Percentiles rank a stretch among this genome's conserved stretches.
Evolutionary conservation across 768 basidiomycete species (phyloP).

Genomic region (Aureoboletus auriporus): DNA sequence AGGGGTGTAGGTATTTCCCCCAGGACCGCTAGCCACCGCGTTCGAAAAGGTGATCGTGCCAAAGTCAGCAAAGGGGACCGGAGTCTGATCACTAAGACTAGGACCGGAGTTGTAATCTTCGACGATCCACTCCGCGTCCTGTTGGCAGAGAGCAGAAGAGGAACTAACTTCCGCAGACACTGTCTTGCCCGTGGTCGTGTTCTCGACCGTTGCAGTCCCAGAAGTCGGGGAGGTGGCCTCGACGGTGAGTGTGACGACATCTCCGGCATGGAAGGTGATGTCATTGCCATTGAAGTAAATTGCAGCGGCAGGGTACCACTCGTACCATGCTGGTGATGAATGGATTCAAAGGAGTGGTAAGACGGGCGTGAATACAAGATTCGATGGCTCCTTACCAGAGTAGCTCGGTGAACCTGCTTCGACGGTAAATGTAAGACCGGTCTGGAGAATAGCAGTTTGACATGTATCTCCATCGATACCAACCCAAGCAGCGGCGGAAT

Average conservation of each 20-base stretch:
- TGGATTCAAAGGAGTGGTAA: background rate
- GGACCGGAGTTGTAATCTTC: background rate
- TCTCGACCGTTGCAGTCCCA: slow-evolving; percentile 1
- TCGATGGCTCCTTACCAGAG: background rate
- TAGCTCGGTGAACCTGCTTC: background rate
- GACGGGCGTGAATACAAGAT: background rate
- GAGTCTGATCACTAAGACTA: too few species aligned
- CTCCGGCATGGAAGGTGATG: background rate
- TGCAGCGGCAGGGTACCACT: background rate
- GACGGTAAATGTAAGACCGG: slow-evolving; percentile 2
- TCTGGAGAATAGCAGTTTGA: background rate
- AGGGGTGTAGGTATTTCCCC: background rate
- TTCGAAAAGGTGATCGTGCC: background rate
- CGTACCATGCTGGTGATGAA: slow-evolving; percentile 1
- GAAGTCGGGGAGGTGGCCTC: background rate
- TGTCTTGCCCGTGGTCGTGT: background rate
- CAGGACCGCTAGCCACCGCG: background rate
- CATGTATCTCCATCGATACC: slow-evolving; percentile 7
- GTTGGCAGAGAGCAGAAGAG: background rate
- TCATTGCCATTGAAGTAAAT: background rate
- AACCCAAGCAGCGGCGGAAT: slow-evolving; percentile 5
- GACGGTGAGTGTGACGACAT: background rate
- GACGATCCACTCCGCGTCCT: slow-evolving; percentile 2
- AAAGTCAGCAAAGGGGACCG: background rate
- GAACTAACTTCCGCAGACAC: background rate